Conservation (phyloP, 2,329 filamentous ascomycete species). For the Elsinoe fawcettii region DNA sequence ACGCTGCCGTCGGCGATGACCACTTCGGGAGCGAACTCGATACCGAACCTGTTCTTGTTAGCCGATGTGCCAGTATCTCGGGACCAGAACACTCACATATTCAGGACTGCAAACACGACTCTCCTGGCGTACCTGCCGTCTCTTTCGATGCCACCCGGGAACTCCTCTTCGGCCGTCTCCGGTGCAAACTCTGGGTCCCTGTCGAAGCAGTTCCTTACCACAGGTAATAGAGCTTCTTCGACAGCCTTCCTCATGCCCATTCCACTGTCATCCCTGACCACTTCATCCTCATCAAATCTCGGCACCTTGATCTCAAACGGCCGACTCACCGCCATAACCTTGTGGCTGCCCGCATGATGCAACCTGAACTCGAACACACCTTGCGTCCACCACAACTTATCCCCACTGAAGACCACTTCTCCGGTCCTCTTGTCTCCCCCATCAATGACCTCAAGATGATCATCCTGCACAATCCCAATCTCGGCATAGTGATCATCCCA, state of each 20-base stretch:
- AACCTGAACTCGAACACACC: slow-evolving; percentile 96
- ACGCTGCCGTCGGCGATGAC: slow-evolving; percentile 89
- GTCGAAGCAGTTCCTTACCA: slow-evolving; percentile 89
- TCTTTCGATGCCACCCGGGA: slow-evolving; percentile 75
- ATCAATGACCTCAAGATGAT: slow-evolving; percentile 39
- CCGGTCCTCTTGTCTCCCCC: slow-evolving; percentile 52
- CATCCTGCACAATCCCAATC: slow-evolving; percentile 63
- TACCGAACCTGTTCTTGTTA: slow-evolving; percentile 56
- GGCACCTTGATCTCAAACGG: slow-evolving; percentile 85
- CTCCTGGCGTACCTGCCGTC: slow-evolving; percentile 83
- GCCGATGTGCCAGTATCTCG: neutral
- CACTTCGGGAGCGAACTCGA: slow-evolving; percentile 88
- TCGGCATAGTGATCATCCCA: slow-evolving; percentile 72
- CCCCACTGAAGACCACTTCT: slow-evolving; percentile 79
- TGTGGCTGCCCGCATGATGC: slow-evolving; percentile 87
- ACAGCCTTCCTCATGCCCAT: slow-evolving; percentile 58
- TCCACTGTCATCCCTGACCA: slow-evolving; percentile 51
- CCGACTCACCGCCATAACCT: slow-evolving; percentile 86
- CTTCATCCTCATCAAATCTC: slow-evolving; percentile 68
- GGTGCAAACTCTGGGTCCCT: slow-evolving; percentile 86
- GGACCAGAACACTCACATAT: slow-evolving; percentile 58
- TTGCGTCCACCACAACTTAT: slow-evolving; percentile 95
- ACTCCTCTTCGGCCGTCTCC: slow-evolving; percentile 66
- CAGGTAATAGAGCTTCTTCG: slow-evolving; percentile 67
- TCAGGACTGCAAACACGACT: slow-evolving; percentile 86